Evolutionary conservation across 768 basidiomycete genomes (phyloP), one percentile per base, ranked within the genome.

Genomic region (Mrakia blollopis): DNA sequence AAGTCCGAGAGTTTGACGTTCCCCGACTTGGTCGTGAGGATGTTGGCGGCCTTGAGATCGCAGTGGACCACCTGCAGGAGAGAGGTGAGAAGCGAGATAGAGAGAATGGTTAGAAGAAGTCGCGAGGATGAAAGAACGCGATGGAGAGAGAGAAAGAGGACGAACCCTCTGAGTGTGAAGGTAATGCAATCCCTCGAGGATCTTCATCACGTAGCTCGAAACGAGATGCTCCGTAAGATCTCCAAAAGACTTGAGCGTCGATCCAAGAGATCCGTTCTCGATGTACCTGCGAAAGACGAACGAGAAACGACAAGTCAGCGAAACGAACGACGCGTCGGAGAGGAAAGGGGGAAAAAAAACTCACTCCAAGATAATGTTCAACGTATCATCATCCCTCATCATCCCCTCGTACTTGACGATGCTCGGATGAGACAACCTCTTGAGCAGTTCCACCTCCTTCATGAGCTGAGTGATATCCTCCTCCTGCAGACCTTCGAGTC

Each of bases 341-440:
- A 6, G 39, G 11, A 41, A 41, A 5, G 39, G 39, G 39, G 39
- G 11, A 41, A 54, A 7, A 6, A 30, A 74, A 14, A 87, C 93
- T 85, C 81, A 97, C 94, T 98, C 96, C 63, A 98, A 89, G 37
- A 98, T 88, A 81, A 98, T 97, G 83, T 89, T 95, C 75, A 98
- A 86, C 41, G 90, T 92, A 80, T 93, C 89, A 32, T 91, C 88
- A 82, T 95, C 95, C 80, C 94, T 86, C 28, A 89, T 89, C 92
- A 98, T 94, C 44, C 96, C 96, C 83, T 98, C 93, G 81, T 98
- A 98, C 83, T 94, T 94, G 83, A 98, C 94, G 80, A 99, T 96
- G 83, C 93, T 91, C 2, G 95, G 94, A 83, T 99, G 96, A 16
- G 90, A 90, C 60, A 98, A 85, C 65, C 91, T 88, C 86, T 94